Evolutionary conservation across 768 basidiomycete species (phyloP).

Genomic region (Boletus rubescentipes): DNA sequence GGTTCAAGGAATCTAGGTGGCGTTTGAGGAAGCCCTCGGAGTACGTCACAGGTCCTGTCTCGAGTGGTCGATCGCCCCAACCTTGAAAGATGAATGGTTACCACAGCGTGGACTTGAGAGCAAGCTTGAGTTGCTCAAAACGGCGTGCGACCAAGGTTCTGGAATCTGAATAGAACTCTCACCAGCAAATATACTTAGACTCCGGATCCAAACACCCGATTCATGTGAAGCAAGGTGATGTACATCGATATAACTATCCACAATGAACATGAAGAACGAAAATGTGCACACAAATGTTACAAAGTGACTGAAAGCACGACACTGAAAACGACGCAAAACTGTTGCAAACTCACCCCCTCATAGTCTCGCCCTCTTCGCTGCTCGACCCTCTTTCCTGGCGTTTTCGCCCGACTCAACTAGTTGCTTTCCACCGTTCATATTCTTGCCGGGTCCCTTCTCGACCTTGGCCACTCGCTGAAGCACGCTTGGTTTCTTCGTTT

Average conservation of each 20-base stretch:
- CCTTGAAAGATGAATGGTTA: too few species aligned
- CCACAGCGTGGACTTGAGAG: too few species aligned
- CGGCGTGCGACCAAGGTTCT: too few species aligned
- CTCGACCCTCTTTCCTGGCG: conserved; percentile 53
- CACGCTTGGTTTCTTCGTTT: conserved; percentile 29
- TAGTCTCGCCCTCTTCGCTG: conserved; percentile 15
- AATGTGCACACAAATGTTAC: background rate
- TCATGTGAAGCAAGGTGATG: background rate
- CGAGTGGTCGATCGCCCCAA: too few species aligned
- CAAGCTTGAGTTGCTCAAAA: too few species aligned
- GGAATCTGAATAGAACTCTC: too few species aligned
- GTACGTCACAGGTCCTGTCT: too few species aligned
- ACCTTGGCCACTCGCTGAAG: conserved; percentile 9
- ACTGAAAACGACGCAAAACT: background rate
- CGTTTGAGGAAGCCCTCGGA: too few species aligned
- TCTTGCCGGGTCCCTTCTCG: conserved; percentile 2
- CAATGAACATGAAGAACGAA: conserved; percentile 16
- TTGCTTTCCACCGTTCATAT: conserved; percentile 18
- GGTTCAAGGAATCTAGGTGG: too few species aligned
- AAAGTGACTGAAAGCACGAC: conserved; percentile 10
- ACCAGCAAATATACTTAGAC: too few species aligned
- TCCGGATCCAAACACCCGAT: background rate
- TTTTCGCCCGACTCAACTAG: conserved; percentile 73
- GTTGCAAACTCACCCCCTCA: background rate
- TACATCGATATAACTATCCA: background rate